A percentile compares a stretch with the other conserved stretches of the same genome.
phyloP scores from a whole-genome alignment of 768 basidiomycete species.

The Kwoniella newhampshirensis region DNA sequence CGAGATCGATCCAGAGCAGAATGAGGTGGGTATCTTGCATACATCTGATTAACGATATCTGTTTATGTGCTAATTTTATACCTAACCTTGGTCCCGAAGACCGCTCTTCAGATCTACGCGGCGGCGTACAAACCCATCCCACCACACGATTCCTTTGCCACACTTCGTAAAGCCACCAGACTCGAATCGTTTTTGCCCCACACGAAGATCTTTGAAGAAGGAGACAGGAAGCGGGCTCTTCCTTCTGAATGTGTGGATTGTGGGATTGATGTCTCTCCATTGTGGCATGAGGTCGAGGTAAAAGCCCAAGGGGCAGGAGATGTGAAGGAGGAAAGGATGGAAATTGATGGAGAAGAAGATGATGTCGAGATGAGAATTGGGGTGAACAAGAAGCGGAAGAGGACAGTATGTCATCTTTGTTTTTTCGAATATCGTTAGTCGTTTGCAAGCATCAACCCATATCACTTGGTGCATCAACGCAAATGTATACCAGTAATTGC shows the following conservation, averaged over 20 bases:
- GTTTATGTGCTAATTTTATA: background rate
- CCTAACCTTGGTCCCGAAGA: constrained; percentile 59
- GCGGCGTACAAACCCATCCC: constrained; percentile 78
- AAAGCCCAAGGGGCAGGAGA: constrained; percentile 5
- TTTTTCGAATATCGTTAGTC: constrained; percentile 23
- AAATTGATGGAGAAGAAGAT: constrained; percentile 15
- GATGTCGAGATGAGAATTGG: background rate
- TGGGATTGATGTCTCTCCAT: constrained; percentile 41
- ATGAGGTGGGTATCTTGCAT: constrained; percentile 63
- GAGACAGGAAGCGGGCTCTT: background rate
- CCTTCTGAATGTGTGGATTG: constrained; percentile 30
- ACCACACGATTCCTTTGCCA: constrained; percentile 69
- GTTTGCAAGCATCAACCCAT: no score
- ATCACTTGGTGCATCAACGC: no score
- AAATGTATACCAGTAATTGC: background rate
- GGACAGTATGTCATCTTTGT: constrained; percentile 40
- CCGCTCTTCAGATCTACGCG: constrained; percentile 84
- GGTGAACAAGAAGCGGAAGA: constrained; percentile 9
- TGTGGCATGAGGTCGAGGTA: constrained; percentile 31
- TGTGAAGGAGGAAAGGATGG: constrained; percentile 21
- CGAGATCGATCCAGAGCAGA: constrained; percentile 72
- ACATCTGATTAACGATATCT: background rate
- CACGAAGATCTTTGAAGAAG: background rate
- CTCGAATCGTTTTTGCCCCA: constrained; percentile 66
- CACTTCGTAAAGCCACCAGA: constrained; percentile 83